A percentile compares a stretch with the other conserved stretches of the same genome.
Conservation (phyloP, 176 grass and related monocot genomes). For the Bolboschoenus planiculmis region DNA sequence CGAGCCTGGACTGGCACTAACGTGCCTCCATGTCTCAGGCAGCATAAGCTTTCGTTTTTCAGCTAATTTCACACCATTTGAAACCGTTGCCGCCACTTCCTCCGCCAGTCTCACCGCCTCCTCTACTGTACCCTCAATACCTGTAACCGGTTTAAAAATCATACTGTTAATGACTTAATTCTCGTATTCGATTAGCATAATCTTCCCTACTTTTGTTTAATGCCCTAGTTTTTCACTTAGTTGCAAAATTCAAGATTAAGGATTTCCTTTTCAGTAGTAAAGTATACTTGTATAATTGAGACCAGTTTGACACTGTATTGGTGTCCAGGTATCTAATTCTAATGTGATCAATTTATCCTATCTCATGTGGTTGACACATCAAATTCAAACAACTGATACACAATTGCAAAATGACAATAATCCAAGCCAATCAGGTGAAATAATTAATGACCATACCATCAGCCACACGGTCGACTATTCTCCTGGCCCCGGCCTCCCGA, state of each 20-base stretch:
- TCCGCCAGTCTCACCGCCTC: constrained; percentile 5
- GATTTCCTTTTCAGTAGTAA: not conserved
- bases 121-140: constrained; percentile 19
- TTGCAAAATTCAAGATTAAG: not conserved
- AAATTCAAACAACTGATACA: not conserved
- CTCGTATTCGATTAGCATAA: not conserved
- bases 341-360: not conserved
- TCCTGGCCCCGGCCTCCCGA: constrained; percentile 32
- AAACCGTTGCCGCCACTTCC: constrained; percentile 5
- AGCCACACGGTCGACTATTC: constrained; percentile 44
- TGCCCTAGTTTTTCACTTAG: not conserved
- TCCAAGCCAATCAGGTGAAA: not conserved
- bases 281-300: not conserved
- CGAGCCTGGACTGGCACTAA: not conserved
- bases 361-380: not conserved
- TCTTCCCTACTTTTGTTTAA: not conserved
- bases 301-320: not conserved
- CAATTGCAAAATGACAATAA: not conserved
- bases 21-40: constrained; percentile 3
- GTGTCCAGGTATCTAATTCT: not conserved
- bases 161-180: not conserved
- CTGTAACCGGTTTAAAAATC: not conserved
- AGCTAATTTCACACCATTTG: constrained; percentile 10
- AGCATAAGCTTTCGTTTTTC: constrained; percentile 20
- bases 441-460: constrained; percentile 23